Conservation (phyloP, 441 rosid genomes). For the Pelargonium citronellum region DNA sequence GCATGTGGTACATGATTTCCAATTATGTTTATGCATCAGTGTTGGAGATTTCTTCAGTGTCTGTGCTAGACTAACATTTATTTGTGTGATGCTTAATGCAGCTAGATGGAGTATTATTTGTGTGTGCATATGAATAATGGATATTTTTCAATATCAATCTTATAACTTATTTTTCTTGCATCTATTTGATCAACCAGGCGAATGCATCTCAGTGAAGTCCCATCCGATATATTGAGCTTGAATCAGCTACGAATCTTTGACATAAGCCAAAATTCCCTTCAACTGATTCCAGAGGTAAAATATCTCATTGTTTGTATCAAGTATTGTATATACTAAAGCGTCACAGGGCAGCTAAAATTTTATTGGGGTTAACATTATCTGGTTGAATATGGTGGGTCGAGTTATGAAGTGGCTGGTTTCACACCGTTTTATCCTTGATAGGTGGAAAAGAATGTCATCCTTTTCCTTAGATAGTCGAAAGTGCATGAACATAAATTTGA, state of each 20-base stretch:
- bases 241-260: constrained; percentile 54
- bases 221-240: constrained; percentile 56
- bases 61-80: constrained; percentile 15
- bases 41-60: neutral
- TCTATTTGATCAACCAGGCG: constrained; percentile 35
- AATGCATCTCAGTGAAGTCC: constrained; percentile 57
- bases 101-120: neutral
- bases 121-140: constrained; percentile 5
- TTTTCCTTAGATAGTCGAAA: too few relatives aligned
- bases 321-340: neutral
- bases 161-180: neutral
- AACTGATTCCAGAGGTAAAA: constrained; percentile 58
- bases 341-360: neutral
- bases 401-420: too few relatives aligned
- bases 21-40: neutral
- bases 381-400: too few relatives aligned
- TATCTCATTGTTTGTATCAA: neutral
- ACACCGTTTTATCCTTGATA: too few relatives aligned
- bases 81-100: constrained; percentile 6
- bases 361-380: too few relatives aligned
- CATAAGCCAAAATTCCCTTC: constrained; percentile 75
- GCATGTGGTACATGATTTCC: neutral
- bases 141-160: neutral
- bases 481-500: too few relatives aligned
- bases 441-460: too few relatives aligned